Base-by-base conservation (phyloP, 169 alveolate genomes). In the Plasmodium adleri region DNA sequence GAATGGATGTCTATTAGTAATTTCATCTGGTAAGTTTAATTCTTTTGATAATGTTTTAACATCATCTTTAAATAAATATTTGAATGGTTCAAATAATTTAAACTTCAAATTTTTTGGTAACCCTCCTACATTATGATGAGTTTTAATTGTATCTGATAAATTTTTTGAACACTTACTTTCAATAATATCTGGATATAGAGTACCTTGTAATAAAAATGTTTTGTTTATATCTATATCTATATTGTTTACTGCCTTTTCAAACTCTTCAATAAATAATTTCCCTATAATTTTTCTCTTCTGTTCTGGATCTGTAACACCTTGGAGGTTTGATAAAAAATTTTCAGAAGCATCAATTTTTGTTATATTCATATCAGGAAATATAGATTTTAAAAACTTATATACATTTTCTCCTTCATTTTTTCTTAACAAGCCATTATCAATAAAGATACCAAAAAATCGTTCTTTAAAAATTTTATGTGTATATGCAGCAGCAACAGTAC, bases 101-200 rank as follows among this genome's bases (percentile, higher is more conserved):
- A 89, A 92, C 45, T 92, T 87, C 66, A 94, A 60, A 72, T 92
- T 92, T 45, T 78, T 92, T 26, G 96, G 96, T 26, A 94, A 80
- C 2, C 95, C 95, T 5, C 95, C 96, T 3, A 94, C 96, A 72
- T 94, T 94, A 86, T 94, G 96, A 89, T 94, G 96, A 8, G 95
- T 90, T 62, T 94, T 92, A 26, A 94, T 93, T 15, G 96, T 93
- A 50, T 62, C 83, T 50, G 92, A 90, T 54, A 88, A 73, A 75
- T 88, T 92, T 72, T 92, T 89, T 66, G 92, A 88, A 22, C 92
- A 88, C 12, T 91, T 94, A 26, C 94, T 86, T 66, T 94, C 96
- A 12, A 94, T 80, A 60, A 92, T 89, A 71, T 94, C 96, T 8
- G 96, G 95, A 88, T 94, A 94, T 28, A 94, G 73, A 32, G 96